Evolutionary conservation across 2,329 filamentous ascomycete genomes (phyloP), one percentile per base, ranked within the genome.

Genomic region (Trichoderma sp.): DNA sequence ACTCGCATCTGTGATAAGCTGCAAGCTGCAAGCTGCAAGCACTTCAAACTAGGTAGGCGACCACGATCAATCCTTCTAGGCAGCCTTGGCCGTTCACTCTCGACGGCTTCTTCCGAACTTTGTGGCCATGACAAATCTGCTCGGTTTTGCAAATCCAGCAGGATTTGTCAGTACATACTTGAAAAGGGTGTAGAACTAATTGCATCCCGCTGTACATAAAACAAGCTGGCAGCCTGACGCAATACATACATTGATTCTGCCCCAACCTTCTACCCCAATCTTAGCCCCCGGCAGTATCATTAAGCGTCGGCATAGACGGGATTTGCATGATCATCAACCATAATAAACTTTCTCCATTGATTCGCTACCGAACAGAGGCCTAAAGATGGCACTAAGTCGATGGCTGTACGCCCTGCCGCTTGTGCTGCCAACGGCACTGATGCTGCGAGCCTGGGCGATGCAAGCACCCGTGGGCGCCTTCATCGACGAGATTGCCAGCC

Each of bases 341-440:
- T 13, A 24, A 49, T 49, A 18, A 10, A 21, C 10, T 49, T 49
- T 24, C 10, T 13, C 21, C 46, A 24, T 21, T 34, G 10, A 21
- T 49, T 11, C 6, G 51, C 52, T 56, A 24, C 2, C 30, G 34
- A 21, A 16, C 7, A 30, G 26, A 34, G 26, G 14, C n/a, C 56
- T 26, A 43, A 43, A 28, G 5, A 68, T 68, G 66, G 58, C 55
- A n/a, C 52, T 59, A 26, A 65, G 26, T 37, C 68, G 68, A 28
- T 34, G 58, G 34, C 51, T 60, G 49, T 54, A 67, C 32, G 68
- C 65, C 26, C 54, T 68, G 68, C 68, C 68, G 5, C 68, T 70
- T n/a, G 39, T 68, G 51, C 30, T 56, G 11, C 58, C 67, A 18
- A 8, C 28, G n/a, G 64, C 64, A 16, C 13, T 51, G 8, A 67